Evolutionary conservation across 148 eudicot species (phyloP).

Genomic region (Linanthus parryae): DNA sequence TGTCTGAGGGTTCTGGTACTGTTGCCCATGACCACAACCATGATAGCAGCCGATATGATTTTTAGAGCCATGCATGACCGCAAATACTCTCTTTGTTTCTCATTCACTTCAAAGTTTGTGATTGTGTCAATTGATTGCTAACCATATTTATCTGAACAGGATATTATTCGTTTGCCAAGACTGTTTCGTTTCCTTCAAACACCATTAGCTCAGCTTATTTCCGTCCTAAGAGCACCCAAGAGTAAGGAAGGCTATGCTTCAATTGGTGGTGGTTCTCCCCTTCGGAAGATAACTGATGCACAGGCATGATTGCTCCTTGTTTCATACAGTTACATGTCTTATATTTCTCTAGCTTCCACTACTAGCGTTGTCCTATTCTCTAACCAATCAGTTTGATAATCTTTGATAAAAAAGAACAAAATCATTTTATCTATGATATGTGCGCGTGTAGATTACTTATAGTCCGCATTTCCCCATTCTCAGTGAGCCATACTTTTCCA

Average conservation of each 20-base stretch:
- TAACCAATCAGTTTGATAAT: too few relatives aligned
- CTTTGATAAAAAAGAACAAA: neutral
- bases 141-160: constrained; percentile 47
- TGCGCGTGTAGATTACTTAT: too few relatives aligned
- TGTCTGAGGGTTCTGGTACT: too few relatives aligned
- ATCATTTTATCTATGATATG: too few relatives aligned
- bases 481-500: too few relatives aligned
- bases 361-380: too few relatives aligned
- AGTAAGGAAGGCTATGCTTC: constrained; percentile 99
- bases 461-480: too few relatives aligned
- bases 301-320: constrained; percentile 48
- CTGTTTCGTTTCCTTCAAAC: constrained; percentile 88
- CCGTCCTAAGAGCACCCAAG: constrained; percentile 91
- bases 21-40: too few relatives aligned
- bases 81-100: too few relatives aligned
- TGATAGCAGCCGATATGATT: too few relatives aligned
- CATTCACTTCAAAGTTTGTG: neutral
- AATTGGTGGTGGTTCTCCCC: constrained; percentile 99
- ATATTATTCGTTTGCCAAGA: constrained; percentile 92
- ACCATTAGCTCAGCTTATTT: constrained; percentile 92
- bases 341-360: constrained; percentile 1
- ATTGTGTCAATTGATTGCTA: constrained; percentile 15
- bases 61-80: too few relatives aligned
- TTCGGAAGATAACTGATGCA: constrained; percentile 87
- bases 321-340: neutral